Evolutionary conservation across 2,329 filamentous ascomycete species (phyloP), one percentile per base, ranked within the genome.

Genomic region (Phialocephala sp.): DNA sequence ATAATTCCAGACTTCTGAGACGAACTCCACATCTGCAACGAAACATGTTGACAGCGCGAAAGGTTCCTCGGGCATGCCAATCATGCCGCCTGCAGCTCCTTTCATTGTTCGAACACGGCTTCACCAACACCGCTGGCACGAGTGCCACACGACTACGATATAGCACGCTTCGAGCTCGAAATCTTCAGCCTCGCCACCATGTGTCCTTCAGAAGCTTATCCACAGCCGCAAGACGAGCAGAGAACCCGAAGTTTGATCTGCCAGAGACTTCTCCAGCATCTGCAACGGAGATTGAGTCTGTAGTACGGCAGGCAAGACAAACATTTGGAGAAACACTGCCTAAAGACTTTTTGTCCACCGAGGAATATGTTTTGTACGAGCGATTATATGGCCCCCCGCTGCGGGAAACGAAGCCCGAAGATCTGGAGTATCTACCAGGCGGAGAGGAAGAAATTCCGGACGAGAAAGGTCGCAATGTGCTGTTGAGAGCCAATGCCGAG

Each of bases 381-480:
- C 84, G 93, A 69, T 80, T 97, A 18, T 97, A 95, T 76, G 94
- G 94, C 1, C 83, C 89, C 39, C 92, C 93, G 1, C 76, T 91
- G 67, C 83, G 88, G 50, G 83, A 85, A 60, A 89, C 87, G 1
- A 77, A 74, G 8, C 83, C 85, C 1, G 87, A 89, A 64, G 86
- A 90, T 76, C 82, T 87, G 4, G 87, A 80, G 62, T 74, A 71
- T 68, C 14, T 74, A 43, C 67, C 70, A 35, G 68, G 56, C 15
- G 74, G 72, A 37, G 68, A 76, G 78, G 3, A 72, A 78, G 3
- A 72, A 89, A 27, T 72, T 88, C 61, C 81, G 81, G 68, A 80
- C 85, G 72, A 80, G 60, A 79, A 78, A 18, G 60, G 63, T 8
- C 70, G 68, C 71, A 82, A 81, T 72, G 76, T 82, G 0, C 71